phyloP scores from a whole-genome alignment of 345 rosid species.

The Lenwebbia sp. region DNA sequence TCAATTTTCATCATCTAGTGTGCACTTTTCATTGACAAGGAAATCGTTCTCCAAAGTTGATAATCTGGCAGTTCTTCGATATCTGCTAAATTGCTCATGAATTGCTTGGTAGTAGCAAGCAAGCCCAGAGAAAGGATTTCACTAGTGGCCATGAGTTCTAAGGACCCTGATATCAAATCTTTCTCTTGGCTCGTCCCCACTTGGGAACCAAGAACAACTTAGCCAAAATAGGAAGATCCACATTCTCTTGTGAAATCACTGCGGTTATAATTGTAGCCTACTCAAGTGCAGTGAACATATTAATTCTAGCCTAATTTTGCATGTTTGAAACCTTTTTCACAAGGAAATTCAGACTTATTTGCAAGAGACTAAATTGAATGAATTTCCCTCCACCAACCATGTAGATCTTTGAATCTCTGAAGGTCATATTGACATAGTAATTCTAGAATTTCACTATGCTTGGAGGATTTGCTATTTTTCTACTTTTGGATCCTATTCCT shows the following conservation, averaged over 20 bases:
- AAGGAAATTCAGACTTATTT: neutral
- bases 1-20: too few relatives aligned
- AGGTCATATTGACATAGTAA: neutral
- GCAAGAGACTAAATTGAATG: neutral
- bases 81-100: too few relatives aligned
- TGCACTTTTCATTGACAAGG: too few relatives aligned
- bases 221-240: neutral
- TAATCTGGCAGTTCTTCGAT: too few relatives aligned
- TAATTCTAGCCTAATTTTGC: accelerated
- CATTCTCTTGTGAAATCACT: neutral
- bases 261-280: neutral
- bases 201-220: neutral
- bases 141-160: too few relatives aligned
- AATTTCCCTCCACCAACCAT: neutral
- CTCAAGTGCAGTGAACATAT: accelerated
- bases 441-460: neutral
- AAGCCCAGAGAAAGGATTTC: too few relatives aligned
- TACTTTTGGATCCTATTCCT: neutral
- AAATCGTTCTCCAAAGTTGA: too few relatives aligned
- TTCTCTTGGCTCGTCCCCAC: too few relatives aligned
- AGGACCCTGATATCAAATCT: too few relatives aligned
- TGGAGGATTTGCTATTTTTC: too few relatives aligned
- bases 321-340: neutral
- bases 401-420: too few relatives aligned
- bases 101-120: too few relatives aligned